Base-by-base conservation (phyloP, 148 eudicot genomes). In the Rhododendron molle region DNA sequence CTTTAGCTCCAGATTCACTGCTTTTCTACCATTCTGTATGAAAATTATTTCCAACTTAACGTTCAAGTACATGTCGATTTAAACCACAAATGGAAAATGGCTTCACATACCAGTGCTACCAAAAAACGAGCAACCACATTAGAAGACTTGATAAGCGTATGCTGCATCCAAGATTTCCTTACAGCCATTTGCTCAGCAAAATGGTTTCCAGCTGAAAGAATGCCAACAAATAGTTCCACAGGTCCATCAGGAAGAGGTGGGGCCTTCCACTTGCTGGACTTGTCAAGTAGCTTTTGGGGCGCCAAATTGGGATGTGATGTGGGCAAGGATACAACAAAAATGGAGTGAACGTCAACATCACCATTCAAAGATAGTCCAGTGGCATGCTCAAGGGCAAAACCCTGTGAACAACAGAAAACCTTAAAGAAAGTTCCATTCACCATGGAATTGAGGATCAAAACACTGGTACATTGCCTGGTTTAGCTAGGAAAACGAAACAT, bases 131-230 rank as follows among this genome's bases (percentile, higher is more conserved):
- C 95, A 12, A 96, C 96, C 71, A 92, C 98, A 81, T 88, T 88
- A 2, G 98, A 96, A 72, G 91, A 91, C 86, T 88, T 94, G 74
- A 96, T 91, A 32, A 96, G 94, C 86, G 83, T 88, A 81, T 96
- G 95, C 77, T 96, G 98, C 96, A 96, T 91, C 98, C 98, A 94
- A 52, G 98, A 96, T 80, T 91, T 96, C 89, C 98, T 92, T 69
- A 93, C 95, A 83, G 98, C 98, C 98, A 96, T 96, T 56, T 98
- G 89, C 87, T 96, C 98, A 14, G 96, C 96, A 91, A 96, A 96
- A 88, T 96, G 98, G 83, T 94, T 94, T 36, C 98, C 98, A 4
- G 96, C 98, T 20, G 98, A 96, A 81, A 96, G 96, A 82, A 96
- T 87, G 49, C 98, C 98, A 65, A 96, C 90, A 86, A 96, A 96